A percentile compares a stretch with the other conserved stretches of the same genome.
Evolutionary conservation across 768 basidiomycete species (phyloP).

Genomic region (Xanthoconium purpureum): DNA sequence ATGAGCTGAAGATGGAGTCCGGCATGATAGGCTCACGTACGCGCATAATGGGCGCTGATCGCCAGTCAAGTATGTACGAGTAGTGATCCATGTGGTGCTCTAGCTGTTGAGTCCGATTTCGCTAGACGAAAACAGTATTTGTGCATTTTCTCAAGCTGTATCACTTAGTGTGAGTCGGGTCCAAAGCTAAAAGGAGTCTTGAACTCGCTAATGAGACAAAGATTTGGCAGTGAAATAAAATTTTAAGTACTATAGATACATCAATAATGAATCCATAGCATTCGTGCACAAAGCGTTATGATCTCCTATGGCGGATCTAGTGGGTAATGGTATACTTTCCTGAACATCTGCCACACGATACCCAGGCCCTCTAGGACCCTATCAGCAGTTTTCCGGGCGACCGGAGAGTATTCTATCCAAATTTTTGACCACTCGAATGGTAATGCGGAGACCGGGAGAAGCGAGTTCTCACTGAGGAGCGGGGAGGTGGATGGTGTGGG

Average conservation of each 20-base stretch:
- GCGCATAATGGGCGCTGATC: no score
- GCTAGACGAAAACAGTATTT: no score
- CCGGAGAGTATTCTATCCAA: constrained; percentile 24
- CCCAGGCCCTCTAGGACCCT: constrained; percentile 26
- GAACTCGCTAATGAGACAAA: no score
- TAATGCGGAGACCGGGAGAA: constrained; percentile 15
- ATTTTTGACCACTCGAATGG: constrained; percentile 32
- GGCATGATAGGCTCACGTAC: no score
- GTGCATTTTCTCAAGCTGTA: no score
- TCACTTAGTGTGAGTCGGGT: no score
- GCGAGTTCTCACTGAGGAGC: constrained; percentile 16
- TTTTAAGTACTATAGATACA: constrained; percentile 6
- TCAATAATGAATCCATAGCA: constrained; percentile 1
- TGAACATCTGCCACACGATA: constrained; percentile 29
- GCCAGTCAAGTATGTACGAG: no score
- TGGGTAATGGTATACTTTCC: constrained; percentile 34
- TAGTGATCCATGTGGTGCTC: no score
- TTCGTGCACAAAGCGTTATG: constrained; percentile 1
- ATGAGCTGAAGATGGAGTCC: no score
- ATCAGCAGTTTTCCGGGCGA: constrained; percentile 23
- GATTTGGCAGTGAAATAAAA: no score
- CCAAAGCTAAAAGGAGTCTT: no score
- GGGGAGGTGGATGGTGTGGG: constrained; percentile 14
- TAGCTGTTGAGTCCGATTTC: no score
- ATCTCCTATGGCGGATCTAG: constrained; percentile 31